These are phyloP conservation scores for Apostasia shenzhenica DNA, from an alignment of 106 monocot species.

Conservation along the genomic window DNA sequence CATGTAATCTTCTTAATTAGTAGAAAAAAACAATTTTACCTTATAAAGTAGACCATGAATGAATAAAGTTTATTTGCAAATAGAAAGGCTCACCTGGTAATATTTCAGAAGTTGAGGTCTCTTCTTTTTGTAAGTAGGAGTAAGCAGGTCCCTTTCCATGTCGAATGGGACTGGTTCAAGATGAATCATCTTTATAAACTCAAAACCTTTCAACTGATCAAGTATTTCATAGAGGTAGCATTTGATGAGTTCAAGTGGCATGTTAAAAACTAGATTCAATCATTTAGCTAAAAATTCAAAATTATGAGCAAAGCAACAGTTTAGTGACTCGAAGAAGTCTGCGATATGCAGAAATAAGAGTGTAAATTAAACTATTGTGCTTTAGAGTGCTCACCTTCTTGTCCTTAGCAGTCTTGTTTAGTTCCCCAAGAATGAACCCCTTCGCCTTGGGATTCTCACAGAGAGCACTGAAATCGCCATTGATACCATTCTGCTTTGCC, in stretches of 20 bases:
- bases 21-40: neutral
- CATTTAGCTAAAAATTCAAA: too few relatives aligned
- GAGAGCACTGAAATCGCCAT: slow-evolving; percentile 50
- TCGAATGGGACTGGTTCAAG: slow-evolving; percentile 87
- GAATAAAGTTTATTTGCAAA: neutral
- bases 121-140: slow-evolving; percentile 94
- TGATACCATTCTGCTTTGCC: slow-evolving; percentile 58
- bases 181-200: slow-evolving; percentile 78
- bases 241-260: too few relatives aligned
- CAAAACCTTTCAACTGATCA: slow-evolving; percentile 83
- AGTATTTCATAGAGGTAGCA: neutral
- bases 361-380: too few relatives aligned
- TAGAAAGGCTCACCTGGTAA: slow-evolving; percentile 51
- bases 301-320: too few relatives aligned
- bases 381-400: slow-evolving; percentile 41
- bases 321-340: too few relatives aligned
- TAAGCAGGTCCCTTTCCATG: slow-evolving; percentile 84
- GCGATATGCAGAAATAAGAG: too few relatives aligned
- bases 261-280: too few relatives aligned
- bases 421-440: slow-evolving; percentile 65
- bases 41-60: neutral
- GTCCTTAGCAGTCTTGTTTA: slow-evolving; percentile 58
- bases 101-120: slow-evolving; percentile 87
- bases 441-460: slow-evolving; percentile 70
- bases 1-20: neutral